Conservation (phyloP, 192 early-diverging fungal genomes). For the Backusella luteola region DNA sequence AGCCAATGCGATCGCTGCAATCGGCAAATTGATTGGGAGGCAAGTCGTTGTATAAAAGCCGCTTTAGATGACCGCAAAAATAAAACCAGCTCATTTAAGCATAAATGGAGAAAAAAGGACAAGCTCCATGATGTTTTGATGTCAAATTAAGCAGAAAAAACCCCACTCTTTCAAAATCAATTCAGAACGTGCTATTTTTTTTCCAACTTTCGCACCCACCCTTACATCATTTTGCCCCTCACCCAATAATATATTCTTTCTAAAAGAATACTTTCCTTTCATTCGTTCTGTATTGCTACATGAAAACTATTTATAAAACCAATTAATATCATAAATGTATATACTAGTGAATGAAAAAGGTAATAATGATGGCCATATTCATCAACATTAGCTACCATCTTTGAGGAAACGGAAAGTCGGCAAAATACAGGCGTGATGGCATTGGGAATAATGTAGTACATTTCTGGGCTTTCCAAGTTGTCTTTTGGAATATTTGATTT, state of each 20-base stretch:
- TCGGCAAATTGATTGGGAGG: not conserved
- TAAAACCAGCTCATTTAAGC: not conserved
- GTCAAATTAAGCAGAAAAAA: not conserved
- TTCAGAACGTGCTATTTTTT: not conserved
- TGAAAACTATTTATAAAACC: not conserved
- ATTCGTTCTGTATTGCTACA: not conserved
- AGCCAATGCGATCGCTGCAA: not conserved
- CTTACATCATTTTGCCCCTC: not conserved
- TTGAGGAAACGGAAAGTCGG: not conserved
- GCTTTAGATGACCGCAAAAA: not conserved
- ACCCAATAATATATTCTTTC: not conserved
- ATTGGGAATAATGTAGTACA: not conserved
- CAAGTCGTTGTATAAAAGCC: not conserved
- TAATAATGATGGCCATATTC: not conserved
- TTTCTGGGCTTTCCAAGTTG: constrained; percentile 1
- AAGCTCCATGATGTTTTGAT: not conserved
- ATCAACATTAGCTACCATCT: not conserved
- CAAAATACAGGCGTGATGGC: not conserved
- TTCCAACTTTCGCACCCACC: not conserved
- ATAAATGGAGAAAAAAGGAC: not conserved
- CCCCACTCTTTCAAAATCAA: not conserved
- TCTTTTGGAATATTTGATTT: constrained; percentile 2
- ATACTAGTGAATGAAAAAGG: not conserved
- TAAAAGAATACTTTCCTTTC: not conserved
- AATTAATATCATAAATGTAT: not conserved